phyloP scores from a whole-genome alignment of 176 grass and related monocot species.

The Carex pumila region DNA sequence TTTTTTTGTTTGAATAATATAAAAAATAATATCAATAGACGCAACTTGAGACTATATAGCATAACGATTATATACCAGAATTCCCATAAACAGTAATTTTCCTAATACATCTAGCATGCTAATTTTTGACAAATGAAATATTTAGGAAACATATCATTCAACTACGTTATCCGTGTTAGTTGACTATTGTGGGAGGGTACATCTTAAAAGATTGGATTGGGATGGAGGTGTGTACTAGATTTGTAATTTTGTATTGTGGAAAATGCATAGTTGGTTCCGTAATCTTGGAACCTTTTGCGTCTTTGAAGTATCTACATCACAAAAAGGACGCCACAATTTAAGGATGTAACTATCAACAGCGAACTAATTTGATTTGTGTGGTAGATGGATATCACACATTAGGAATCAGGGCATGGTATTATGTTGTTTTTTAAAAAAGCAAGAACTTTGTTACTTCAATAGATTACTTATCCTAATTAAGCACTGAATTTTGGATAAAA shows the following conservation, averaged over 20 bases:
- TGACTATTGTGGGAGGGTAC: no score
- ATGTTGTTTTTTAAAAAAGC: not conserved
- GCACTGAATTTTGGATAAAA: not conserved
- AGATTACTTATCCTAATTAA: not conserved
- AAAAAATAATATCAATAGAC: no score
- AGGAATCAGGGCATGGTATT: not conserved
- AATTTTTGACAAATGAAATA: no score
- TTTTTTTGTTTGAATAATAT: no score
- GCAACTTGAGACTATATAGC: no score
- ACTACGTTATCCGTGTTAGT: not conserved
- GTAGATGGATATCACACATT: not conserved
- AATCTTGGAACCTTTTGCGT: not conserved
- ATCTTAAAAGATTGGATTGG: no score
- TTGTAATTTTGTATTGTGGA: no score
- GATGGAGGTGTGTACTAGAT: not conserved
- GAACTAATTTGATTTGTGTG: not conserved
- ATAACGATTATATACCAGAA: no score
- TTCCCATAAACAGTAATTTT: no score
- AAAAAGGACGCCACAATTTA: not conserved
- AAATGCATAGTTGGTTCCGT: no score
- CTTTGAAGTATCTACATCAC: not conserved
- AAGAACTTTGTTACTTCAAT: not conserved
- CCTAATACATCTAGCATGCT: no score
- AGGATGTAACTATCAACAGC: not conserved
- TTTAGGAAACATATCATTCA: no score